Evolutionary conservation across 169 alveolate species (phyloP).

Genomic region (Plasmodium inui): DNA sequence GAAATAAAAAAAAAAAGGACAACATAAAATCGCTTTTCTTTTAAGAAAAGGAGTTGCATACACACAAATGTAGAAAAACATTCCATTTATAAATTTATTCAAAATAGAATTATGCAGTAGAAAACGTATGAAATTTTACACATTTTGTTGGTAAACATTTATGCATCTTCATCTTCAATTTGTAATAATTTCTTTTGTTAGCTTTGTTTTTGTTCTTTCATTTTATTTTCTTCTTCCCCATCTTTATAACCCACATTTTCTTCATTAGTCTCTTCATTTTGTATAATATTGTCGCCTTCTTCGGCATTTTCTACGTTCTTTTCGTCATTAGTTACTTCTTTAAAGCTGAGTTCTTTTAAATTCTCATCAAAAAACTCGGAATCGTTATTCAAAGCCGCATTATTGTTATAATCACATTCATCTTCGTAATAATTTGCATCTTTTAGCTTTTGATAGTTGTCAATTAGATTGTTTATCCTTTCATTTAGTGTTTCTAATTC

Average conservation of each 20-base stretch:
- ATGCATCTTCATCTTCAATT: background rate
- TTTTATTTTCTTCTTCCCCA: background rate
- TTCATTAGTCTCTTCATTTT: slow-evolving; percentile 23
- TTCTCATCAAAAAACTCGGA: slow-evolving; percentile 56
- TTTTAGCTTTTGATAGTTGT: slow-evolving; percentile 50
- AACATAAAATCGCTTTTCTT: background rate
- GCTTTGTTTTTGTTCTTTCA: background rate
- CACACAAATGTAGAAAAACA: background rate
- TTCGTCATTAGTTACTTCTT: slow-evolving; percentile 24
- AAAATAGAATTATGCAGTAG: background rate
- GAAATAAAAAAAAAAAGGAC: background rate
- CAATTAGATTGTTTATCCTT: slow-evolving; percentile 49
- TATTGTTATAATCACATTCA: slow-evolving; percentile 13
- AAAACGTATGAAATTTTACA: background rate
- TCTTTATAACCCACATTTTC: background rate
- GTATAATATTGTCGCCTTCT: slow-evolving; percentile 3
- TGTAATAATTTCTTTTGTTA: background rate
- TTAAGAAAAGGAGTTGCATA: background rate
- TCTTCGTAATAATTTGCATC: slow-evolving; percentile 25
- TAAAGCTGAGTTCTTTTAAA: slow-evolving; percentile 39
- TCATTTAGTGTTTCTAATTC: slow-evolving; percentile 46
- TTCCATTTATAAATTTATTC: background rate
- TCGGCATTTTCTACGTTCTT: background rate
- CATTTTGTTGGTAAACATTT: background rate
- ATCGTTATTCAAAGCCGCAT: slow-evolving; percentile 19